Evolutionary conservation across 2,329 filamentous ascomycete genomes (phyloP).

Genomic region (Sporothrix brasiliensis): DNA sequence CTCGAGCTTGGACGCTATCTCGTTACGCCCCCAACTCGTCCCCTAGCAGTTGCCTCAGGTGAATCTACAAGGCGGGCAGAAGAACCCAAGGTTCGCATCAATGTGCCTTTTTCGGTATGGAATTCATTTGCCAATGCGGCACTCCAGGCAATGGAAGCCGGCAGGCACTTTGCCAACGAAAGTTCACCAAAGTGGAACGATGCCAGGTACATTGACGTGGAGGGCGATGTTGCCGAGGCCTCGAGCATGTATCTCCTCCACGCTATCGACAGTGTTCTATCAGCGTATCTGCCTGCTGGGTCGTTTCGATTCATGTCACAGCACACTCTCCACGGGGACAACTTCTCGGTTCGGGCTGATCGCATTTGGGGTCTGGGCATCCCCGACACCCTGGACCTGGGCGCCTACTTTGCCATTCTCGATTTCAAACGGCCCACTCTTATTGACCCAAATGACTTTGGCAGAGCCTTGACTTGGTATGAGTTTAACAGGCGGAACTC

Average conservation of each 20-base stretch:
- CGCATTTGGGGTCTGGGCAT: no score
- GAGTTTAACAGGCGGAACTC: no score
- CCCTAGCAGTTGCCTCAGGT: not conserved
- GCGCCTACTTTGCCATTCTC: no score
- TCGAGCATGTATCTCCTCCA: not conserved
- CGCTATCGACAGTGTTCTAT: no score
- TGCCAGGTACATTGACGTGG: not conserved
- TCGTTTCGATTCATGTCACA: no score
- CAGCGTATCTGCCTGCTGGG: no score
- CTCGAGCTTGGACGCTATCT: not conserved
- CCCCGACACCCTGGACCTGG: no score
- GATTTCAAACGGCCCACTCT: no score
- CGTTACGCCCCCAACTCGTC: not conserved
- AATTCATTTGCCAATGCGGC: not conserved
- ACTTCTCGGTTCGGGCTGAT: no score
- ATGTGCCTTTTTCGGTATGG: not conserved
- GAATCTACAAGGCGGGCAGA: not conserved
- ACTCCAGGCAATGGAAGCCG: not conserved
- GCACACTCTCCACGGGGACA: no score
- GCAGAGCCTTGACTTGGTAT: no score
- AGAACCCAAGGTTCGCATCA: not conserved
- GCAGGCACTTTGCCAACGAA: not conserved
- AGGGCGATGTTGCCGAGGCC: conserved; percentile 1
- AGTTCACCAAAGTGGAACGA: not conserved
- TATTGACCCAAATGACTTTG: no score